Base-by-base conservation (phyloP, 2,329 filamentous ascomycete species). In the Beauveria bassiana region DNA sequence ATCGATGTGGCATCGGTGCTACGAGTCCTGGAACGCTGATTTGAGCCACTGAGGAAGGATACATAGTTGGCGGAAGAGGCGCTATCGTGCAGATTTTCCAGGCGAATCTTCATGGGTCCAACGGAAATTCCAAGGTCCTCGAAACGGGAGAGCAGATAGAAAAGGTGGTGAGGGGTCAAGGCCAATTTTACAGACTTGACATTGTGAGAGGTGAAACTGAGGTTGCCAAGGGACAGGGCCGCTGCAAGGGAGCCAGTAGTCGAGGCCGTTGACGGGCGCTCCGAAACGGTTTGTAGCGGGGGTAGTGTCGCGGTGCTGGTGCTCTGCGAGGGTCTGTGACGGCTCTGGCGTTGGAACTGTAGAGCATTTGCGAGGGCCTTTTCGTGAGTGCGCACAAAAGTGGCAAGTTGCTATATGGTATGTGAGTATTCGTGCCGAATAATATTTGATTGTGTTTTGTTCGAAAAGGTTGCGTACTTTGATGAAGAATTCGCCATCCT, bases 381-480 rank as follows among this genome's bases (percentile, higher is more conserved):
- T 77, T 99, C 95, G 79, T 99, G 92, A 61, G 92, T 96, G 65
- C 93, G 91, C 77, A 99, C 92, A 77, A 96, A 98, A 77, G 88
- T 88, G 72, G 93, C 93, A 73, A 99, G 84, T 82, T 96, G 95
- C 93, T 97, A 74, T 63, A 59, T 34, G 43, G n/a, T 24, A 45
- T 64, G 69, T 76, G 64, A 78, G 74, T 65, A 68, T 63, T 68
- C 63, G 47, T 58, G n/a, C 34, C 63, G 51, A 18, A 60, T 5
- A 10, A 5, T 6, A 40, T 18, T 10, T n/a, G 18, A 1, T 47
- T 38, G 34, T 4, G 22, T 54, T 54, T 8, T 16, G 16, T 10
- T 54, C 49, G 58, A 6, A 14, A 52, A 34, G 43, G 12, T 43
- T 49, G 54, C 78, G 65, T 81, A 90, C 90, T 86, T 93, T 95